Evolutionary conservation across 2,329 filamentous ascomycete genomes (phyloP).

Genomic region (Neonectria punicea): DNA sequence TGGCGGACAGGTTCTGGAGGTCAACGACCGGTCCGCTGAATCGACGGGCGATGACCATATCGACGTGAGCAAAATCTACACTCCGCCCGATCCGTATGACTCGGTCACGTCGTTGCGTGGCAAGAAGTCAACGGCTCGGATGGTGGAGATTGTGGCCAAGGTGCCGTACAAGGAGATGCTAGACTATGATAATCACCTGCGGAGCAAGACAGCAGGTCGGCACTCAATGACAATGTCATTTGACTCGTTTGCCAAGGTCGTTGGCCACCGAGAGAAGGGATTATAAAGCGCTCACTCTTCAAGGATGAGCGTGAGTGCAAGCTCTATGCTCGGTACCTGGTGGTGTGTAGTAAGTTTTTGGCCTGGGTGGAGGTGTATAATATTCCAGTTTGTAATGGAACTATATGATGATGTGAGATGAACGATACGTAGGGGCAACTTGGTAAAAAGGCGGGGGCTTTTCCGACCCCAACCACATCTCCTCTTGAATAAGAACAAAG

Average conservation of each 20-base stretch:
- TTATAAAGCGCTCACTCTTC: conserved; percentile 41
- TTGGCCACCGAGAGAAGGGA: conserved; percentile 64
- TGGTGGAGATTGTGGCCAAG: conserved; percentile 79
- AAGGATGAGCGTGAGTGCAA: background rate
- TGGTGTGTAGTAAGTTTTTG: background rate
- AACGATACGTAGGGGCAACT: background rate
- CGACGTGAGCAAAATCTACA: conserved; percentile 81
- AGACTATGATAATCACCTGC: conserved; percentile 87
- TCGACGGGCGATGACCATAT: conserved; percentile 59
- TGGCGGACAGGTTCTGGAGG: conserved; percentile 77
- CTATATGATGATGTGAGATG: background rate
- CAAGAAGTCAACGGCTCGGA: conserved; percentile 60
- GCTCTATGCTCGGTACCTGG: background rate
- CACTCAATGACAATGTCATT: conserved; percentile 69
- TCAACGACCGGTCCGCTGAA: conserved; percentile 65
- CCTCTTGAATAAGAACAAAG: background rate
- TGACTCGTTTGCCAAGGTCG: conserved; percentile 66
- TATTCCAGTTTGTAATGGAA: background rate
- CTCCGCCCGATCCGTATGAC: conserved; percentile 85
- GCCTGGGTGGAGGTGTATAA: background rate
- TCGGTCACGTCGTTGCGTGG: conserved; percentile 66
- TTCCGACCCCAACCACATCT: background rate
- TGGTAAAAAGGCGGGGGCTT: background rate
- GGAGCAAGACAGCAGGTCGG: conserved; percentile 88
- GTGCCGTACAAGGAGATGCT: conserved; percentile 98